Conservation (phyloP, 1,284 basidiomycete genomes). For the Cerrena zonata region DNA sequence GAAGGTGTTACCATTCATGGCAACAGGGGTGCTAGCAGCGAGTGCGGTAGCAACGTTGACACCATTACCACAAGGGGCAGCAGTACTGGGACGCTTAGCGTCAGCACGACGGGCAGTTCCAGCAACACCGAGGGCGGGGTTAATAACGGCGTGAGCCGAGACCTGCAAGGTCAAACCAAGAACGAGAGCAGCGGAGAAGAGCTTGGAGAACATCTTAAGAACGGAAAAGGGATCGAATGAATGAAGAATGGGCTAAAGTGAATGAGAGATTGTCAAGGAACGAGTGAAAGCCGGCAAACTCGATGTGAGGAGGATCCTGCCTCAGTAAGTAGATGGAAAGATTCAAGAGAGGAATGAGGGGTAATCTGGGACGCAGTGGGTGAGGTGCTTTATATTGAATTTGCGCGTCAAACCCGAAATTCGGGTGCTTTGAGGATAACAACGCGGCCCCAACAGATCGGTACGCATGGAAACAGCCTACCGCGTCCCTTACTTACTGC, state of each 20-base stretch:
- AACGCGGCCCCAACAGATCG: too few species aligned
- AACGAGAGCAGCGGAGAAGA: constrained; percentile 15
- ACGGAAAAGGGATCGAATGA: constrained; percentile 1
- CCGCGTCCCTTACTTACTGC: too few species aligned
- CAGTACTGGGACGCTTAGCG: constrained; percentile 39
- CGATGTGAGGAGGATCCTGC: constrained; percentile 10
- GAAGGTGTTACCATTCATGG: constrained; percentile 39
- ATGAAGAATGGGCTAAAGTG: constrained; percentile 2
- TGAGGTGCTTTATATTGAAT: too few species aligned
- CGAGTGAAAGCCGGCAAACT: constrained; percentile 6
- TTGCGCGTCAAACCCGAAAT: too few species aligned
- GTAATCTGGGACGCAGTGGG: background rate
- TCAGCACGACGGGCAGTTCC: constrained; percentile 36
- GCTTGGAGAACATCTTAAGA: constrained; percentile 21
- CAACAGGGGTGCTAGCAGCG: constrained; percentile 36
- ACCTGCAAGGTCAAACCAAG: constrained; percentile 22
- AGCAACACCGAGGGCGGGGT: constrained; percentile 43
- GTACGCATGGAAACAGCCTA: too few species aligned
- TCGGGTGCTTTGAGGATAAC: too few species aligned
- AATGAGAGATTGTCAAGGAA: constrained; percentile 3
- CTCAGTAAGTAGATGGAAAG: constrained; percentile 6
- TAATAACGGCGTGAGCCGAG: constrained; percentile 41
- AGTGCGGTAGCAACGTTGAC: constrained; percentile 38
- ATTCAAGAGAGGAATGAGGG: constrained; percentile 1
- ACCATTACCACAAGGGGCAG: constrained; percentile 38